phyloP scores from a whole-genome alignment of 148 eudicot species.

The Cornus florida region DNA sequence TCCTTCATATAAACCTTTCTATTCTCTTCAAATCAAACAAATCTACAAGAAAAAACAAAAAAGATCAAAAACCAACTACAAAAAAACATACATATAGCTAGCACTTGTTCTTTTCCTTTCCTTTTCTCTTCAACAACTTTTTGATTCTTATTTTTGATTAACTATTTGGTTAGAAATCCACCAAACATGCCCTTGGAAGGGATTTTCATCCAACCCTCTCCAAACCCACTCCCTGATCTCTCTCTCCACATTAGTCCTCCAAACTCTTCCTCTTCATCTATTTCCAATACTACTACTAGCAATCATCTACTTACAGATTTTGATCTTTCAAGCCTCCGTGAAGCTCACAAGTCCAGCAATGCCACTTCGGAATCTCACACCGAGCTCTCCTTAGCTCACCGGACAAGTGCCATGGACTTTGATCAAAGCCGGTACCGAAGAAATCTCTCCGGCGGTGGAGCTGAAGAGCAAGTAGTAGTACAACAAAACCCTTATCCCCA shows the following conservation, averaged over 20 bases:
- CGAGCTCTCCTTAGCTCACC: conserved; percentile 39
- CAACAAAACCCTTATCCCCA: conserved; percentile 32
- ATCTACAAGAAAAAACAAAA: conserved; percentile 5
- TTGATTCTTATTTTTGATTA: no score
- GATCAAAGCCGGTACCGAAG: background rate
- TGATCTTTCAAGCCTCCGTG: background rate
- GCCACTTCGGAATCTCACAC: conserved; percentile 7
- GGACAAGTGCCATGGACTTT: conserved; percentile 5
- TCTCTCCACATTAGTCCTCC: conserved; percentile 59
- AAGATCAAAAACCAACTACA: background rate
- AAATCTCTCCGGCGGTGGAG: no score
- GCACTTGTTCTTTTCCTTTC: background rate
- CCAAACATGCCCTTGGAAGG: conserved; percentile 48
- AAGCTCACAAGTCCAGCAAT: background rate
- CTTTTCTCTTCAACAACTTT: background rate
- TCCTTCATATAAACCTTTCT: background rate
- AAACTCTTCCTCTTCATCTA: conserved; percentile 2
- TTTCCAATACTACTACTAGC: no score
- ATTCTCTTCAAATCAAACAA: conserved; percentile 4
- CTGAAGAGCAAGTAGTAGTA: conserved; percentile 4
- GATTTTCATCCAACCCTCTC: conserved; percentile 31
- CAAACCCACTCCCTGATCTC: conserved; percentile 47
- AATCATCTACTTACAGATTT: no score
- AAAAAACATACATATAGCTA: background rate
- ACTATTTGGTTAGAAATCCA: background rate